These are phyloP conservation scores for Aleurites moluccanus DNA, from an alignment of 441 rosid genomes.

Conservation along the genomic window DNA sequence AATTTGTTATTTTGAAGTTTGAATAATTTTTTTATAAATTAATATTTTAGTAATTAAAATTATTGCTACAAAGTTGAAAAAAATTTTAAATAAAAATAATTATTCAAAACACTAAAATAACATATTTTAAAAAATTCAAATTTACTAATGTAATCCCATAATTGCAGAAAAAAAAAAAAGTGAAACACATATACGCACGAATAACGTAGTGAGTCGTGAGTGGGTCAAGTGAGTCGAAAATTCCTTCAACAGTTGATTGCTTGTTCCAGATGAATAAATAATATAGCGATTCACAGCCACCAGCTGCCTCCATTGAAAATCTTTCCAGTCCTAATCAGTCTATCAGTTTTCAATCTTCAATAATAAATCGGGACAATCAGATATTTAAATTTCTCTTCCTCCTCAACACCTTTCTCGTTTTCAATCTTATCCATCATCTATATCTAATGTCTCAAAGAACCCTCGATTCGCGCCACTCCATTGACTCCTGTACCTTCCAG, in stretches of 20 bases:
- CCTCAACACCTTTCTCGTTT: background rate
- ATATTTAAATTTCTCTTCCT: background rate
- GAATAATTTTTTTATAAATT: too few species aligned
- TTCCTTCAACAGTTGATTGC: background rate
- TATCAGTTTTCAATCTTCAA: background rate
- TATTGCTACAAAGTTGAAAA: too few species aligned
- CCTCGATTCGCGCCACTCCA: slow-evolving; percentile 58
- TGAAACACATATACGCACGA: background rate
- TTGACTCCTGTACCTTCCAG: slow-evolving; percentile 79
- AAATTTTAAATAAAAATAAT: too few species aligned
- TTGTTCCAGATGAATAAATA: too few species aligned
- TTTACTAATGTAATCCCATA: too few species aligned
- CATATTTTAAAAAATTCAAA: too few species aligned
- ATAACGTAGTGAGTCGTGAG: background rate
- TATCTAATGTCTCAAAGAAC: slow-evolving; percentile 51
- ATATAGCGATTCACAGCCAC: background rate
- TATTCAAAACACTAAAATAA: too few species aligned
- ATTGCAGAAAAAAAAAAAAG: background rate
- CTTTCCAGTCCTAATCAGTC: background rate
- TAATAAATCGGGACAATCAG: background rate
- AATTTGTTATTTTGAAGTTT: too few species aligned
- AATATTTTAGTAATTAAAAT: too few species aligned
- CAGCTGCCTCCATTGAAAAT: background rate
- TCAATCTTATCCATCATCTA: too few species aligned
- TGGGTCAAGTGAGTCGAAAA: background rate